These are phyloP conservation scores for Apiospora aurea DNA, from an alignment of 2,329 filamentous ascomycete species.

Conservation along the genomic window DNA sequence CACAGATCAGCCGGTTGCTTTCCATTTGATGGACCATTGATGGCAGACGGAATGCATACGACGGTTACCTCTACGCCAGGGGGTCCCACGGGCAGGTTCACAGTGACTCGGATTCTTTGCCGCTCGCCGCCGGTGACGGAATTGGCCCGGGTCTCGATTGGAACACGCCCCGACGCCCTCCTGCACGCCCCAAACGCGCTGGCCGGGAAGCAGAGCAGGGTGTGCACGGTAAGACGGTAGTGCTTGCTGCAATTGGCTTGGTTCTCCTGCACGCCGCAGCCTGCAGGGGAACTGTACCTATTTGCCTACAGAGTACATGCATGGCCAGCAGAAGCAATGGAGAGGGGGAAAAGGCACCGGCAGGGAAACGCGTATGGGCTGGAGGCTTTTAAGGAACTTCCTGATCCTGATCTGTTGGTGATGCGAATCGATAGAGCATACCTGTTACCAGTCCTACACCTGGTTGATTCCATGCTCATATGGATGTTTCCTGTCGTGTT, in stretches of 20 bases:
- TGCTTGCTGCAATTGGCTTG: slow-evolving; percentile 3
- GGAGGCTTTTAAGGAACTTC: background rate
- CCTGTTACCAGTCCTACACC: background rate
- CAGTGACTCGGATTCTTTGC: slow-evolving; percentile 15
- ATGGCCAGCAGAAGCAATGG: background rate
- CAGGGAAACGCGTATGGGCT: background rate
- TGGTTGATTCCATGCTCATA: background rate
- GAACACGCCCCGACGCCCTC: background rate
- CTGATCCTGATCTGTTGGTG: background rate
- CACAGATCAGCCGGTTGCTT: background rate
- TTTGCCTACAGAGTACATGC: background rate
- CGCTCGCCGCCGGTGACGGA: slow-evolving; percentile 15
- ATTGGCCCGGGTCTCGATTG: background rate
- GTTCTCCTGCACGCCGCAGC: background rate
- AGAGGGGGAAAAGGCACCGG: slow-evolving; percentile 1
- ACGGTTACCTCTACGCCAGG: background rate
- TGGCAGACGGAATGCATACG: background rate
- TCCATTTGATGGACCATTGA: background rate
- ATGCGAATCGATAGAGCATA: background rate
- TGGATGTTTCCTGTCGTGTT: background rate
- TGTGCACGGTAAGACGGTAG: background rate
- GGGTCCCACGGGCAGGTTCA: background rate
- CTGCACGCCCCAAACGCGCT: slow-evolving; percentile 16
- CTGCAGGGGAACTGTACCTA: slow-evolving; percentile 11
- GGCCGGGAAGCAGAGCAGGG: background rate